A percentile compares a stretch with the other conserved stretches of the same genome.
phyloP scores from a whole-genome alignment of 2,329 filamentous ascomycete genomes.

The Pseudogymnoascus sp. region DNA sequence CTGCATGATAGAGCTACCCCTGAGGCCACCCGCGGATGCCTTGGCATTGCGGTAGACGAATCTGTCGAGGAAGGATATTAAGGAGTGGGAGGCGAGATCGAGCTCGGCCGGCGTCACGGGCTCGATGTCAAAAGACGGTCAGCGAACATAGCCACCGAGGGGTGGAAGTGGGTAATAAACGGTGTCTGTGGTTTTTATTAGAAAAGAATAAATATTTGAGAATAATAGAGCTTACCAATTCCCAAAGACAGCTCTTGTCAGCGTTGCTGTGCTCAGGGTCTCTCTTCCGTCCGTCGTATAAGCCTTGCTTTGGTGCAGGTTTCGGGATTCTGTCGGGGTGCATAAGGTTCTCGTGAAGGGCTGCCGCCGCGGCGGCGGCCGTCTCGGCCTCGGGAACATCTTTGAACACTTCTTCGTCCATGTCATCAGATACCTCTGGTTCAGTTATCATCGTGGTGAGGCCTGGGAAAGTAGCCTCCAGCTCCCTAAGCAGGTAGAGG shows the following conservation, averaged over 20 bases:
- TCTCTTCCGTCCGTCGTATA: conserved; percentile 84
- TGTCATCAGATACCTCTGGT: conserved; percentile 69
- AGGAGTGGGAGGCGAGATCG: conserved; percentile 79
- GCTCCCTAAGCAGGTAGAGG: conserved; percentile 79
- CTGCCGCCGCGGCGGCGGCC: conserved; percentile 27
- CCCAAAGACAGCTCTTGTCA: conserved; percentile 90
- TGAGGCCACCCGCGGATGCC: conserved; percentile 51
- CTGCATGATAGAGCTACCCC: conserved; percentile 94
- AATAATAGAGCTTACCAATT: conserved; percentile 53
- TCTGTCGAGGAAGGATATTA: conserved; percentile 93
- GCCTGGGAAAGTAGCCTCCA: conserved; percentile 73
- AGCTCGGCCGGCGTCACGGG: conserved; percentile 75
- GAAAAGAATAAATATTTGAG: background rate
- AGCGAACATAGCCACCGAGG: conserved; percentile 82
- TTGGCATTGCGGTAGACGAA: conserved; percentile 98
- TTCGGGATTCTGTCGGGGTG: conserved; percentile 12
- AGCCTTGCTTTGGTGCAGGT: conserved; percentile 24
- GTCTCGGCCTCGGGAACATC: conserved; percentile 54
- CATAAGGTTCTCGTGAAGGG: conserved; percentile 19
- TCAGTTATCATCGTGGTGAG: conserved; percentile 73
- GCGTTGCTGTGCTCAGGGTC: conserved; percentile 90
- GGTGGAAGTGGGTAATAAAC: conserved; percentile 79
- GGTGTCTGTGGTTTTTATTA: conserved; percentile 42
- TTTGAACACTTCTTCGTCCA: conserved; percentile 48
- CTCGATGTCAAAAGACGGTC: conserved; percentile 60